Base-by-base conservation (phyloP, 139 green algal species). In the Zygnema circumcarinatum region DNA sequence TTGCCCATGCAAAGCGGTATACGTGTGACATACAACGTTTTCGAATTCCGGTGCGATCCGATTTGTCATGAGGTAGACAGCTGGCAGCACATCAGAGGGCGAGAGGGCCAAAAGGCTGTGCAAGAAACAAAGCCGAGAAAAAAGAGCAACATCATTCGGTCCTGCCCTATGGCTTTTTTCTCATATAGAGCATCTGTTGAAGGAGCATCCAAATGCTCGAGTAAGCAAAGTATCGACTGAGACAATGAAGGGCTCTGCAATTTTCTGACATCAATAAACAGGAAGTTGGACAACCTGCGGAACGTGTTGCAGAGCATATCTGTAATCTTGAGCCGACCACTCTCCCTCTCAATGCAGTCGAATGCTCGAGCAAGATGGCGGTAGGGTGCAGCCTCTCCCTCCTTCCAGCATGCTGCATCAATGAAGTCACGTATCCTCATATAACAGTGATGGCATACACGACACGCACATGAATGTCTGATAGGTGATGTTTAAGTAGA, bases 1-100 rank as follows among this genome's bases (percentile, higher is more conserved):
- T n/a, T n/a, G n/a, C n/a, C n/a, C n/a, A n/a, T n/a, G 32, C n/a
- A 83, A 83, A 31, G 76, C 31, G 33, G 2, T 0, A 1, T n/a
- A 31, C n/a, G 25, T 74, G 38, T 31, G 16, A 38, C 80, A 32
- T 20, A 86, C 80, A n/a, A 81, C 80, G 54, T 90, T 89, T 39
- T 74, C 16, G 29, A 84, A 84, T 53, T 91, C 87, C 31, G 80
- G 80, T 2, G 87, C 81, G 2, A 98, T 85, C 31, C 93, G 91
- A 62, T 96, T 96, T 11, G 86, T 91, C 0, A 86, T 54, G 29
- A 98, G 92, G 89, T 97, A 98, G 22, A 94, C 90, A 0, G 93
- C 91, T 0, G 89, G 78, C 31, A 95, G 75, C n/a, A 98, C 74
- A 75, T 98, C 93, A 1, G 89, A 79, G n/a, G 90, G 89, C 0